phyloP scores from a whole-genome alignment of 2,329 filamentous ascomycete species.

The Pestalotiopsis fici region DNA sequence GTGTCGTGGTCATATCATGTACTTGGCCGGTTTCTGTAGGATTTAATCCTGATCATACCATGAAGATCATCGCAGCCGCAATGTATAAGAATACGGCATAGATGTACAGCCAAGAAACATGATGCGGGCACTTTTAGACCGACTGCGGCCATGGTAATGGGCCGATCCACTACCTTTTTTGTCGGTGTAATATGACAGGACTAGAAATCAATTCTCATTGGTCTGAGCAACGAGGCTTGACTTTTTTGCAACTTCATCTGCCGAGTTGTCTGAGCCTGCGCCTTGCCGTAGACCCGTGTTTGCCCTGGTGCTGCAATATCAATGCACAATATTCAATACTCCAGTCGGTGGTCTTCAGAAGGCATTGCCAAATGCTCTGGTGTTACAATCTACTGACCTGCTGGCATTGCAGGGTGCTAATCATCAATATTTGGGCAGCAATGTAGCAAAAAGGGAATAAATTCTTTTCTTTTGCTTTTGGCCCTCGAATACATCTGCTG shows the following conservation, averaged over 20 bases:
- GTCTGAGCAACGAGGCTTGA: background rate
- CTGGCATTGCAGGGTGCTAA: no score
- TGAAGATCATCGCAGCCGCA: background rate
- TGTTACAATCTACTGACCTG: no score
- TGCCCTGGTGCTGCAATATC: no score
- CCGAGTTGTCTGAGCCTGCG: background rate
- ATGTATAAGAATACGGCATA: background rate
- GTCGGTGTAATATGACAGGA: no score
- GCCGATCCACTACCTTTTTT: background rate
- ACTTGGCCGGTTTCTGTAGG: background rate
- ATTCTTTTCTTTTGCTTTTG: background rate
- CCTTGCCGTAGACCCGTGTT: background rate
- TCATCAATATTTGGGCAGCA: no score
- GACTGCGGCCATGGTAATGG: background rate
- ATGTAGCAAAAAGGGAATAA: background rate
- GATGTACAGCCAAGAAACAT: background rate
- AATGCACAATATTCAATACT: no score
- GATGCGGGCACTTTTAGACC: background rate
- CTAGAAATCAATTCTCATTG: background rate
- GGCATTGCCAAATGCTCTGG: no score
- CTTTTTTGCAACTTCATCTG: background rate
- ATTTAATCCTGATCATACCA: background rate
- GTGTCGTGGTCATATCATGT: background rate
- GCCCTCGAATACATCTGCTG: background rate
- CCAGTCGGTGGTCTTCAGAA: no score